Percentiles rank a stretch among this genome's conserved stretches.
phyloP scores from a whole-genome alignment of 805 yeast genomes.

The Candida quercuum region DNA sequence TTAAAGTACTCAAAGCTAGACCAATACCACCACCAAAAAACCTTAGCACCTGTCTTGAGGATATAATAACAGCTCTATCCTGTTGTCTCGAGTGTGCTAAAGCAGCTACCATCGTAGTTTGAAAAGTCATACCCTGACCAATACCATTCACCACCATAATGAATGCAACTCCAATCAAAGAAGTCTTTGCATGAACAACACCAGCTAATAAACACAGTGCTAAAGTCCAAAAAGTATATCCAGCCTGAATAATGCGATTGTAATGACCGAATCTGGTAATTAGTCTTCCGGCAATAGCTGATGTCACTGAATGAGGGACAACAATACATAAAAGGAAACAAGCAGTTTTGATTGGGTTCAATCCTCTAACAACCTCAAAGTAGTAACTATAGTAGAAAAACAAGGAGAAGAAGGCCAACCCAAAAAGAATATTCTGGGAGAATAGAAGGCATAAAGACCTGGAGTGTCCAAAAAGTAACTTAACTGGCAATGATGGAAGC shows the following conservation, averaged over 20 bases:
- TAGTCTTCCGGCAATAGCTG: constrained; percentile 13
- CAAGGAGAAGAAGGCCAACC: constrained; percentile 41
- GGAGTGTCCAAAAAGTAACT: constrained; percentile 31
- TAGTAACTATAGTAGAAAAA: constrained; percentile 45
- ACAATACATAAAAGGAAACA: constrained; percentile 14
- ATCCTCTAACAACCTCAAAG: constrained; percentile 15
- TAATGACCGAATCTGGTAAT: constrained; percentile 11
- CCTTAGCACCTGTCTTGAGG: constrained; percentile 50
- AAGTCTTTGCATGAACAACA: constrained; percentile 6
- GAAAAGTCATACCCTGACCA: constrained; percentile 27
- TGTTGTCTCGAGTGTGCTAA: constrained; percentile 45
- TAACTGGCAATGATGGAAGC: constrained; percentile 51
- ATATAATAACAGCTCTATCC: constrained; percentile 55
- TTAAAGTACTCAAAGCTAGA: constrained; percentile 33
- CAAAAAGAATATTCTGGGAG: constrained; percentile 40
- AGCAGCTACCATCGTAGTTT: constrained; percentile 15
- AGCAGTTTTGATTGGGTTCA: constrained; percentile 11
- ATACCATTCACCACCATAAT: constrained; percentile 33
- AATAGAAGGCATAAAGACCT: constrained; percentile 31
- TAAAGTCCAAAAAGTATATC: constrained; percentile 14
- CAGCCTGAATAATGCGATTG: constrained; percentile 13
- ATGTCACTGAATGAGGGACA: constrained; percentile 8
- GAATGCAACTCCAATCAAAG: constrained; percentile 30
- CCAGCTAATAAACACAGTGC: constrained; percentile 10
- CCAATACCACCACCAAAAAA: constrained; percentile 63